These are phyloP conservation scores for Ganoderma leucocontextum DNA, from an alignment of 1,284 basidiomycete species.

Conservation along the genomic window DNA sequence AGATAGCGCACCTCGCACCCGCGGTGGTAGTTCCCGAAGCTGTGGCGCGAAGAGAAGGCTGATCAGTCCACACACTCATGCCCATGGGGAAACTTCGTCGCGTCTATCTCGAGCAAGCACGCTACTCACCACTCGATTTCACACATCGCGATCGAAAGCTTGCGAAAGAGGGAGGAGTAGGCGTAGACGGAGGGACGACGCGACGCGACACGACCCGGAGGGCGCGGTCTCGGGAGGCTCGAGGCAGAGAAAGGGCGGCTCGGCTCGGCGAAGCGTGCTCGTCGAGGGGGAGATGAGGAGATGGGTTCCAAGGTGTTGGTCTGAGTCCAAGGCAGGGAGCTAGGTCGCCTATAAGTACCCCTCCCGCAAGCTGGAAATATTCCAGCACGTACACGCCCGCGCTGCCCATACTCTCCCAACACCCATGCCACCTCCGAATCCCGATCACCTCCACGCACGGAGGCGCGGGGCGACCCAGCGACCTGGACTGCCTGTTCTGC, in stretches of 20 bases:
- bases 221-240: not conserved
- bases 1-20: constrained; percentile 40
- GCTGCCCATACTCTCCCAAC: constrained; percentile 22
- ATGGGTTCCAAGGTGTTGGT: constrained; percentile 10
- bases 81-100: not conserved
- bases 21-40: constrained; percentile 44
- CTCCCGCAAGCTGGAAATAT: constrained; percentile 10
- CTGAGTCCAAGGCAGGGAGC: constrained; percentile 1
- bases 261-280: not conserved
- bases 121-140: constrained; percentile 40
- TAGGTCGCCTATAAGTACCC: constrained; percentile 27
- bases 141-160: constrained; percentile 33
- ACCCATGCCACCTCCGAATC: constrained; percentile 8
- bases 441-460: constrained; percentile 15
- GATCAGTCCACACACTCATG: constrained; percentile 17
- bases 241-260: not conserved
- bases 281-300: constrained; percentile 1
- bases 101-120: constrained; percentile 1
- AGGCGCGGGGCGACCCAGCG: constrained; percentile 16
- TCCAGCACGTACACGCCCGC: constrained; percentile 19
- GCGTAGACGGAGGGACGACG: not conserved
- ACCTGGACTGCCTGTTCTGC: constrained; percentile 26
- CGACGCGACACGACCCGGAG: not conserved
- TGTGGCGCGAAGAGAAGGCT: constrained; percentile 19
- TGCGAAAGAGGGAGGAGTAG: not conserved